Base-by-base conservation (phyloP, 495 filamentous ascomycete species). In the Apodospora peruviana region DNA sequence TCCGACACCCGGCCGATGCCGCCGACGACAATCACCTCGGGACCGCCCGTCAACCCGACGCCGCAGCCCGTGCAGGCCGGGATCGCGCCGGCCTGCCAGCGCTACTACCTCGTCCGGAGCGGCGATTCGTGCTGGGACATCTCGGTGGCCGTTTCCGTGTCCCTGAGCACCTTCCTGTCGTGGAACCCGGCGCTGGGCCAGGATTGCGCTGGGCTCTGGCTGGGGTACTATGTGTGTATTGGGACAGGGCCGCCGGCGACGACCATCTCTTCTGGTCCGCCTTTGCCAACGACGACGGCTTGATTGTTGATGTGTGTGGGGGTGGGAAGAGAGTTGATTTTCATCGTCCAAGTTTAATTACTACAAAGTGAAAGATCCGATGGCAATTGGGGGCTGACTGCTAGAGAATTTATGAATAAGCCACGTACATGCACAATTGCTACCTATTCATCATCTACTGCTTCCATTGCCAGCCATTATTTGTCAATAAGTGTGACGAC, bases 151-250 rank as follows among this genome's bases (percentile, higher is more conserved):
- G 32, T 8, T 24, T 17, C 17, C 2, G 24, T 47, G 9, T 25
- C 45, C 18, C 45, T 39, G 7, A 43, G 24, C 21, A 48, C 56
- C 21, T 54, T 64, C 50, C 19, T 34, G 9, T 35, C 35, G 24
- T 57, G 57, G 57, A 57, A 60, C 42, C 57, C 57, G 23, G n/a
- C 20, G 5, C 42, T 60, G n/a, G 51, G 43, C 32, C 25, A 32
- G 10, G 17, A 45, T 27, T 60, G 57, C 48, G 23, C 32, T 14
- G 50, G 50, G 10, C 49, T 60, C 5, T 52, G 35, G 42, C 40
- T 27, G 12, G 35, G 29, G 7, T 21, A 38, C 36, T 51, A 51
- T 39, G 41, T 50, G 19, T 57, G 55, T 17, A 32, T 44, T 18
- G 41, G 41, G 7, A 41, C 39, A 10, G 39, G 39, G 12, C 12